Conservation (phyloP, 1,139 yeast genomes). For the Hemisphaericaspora lyxosophila region DNA sequence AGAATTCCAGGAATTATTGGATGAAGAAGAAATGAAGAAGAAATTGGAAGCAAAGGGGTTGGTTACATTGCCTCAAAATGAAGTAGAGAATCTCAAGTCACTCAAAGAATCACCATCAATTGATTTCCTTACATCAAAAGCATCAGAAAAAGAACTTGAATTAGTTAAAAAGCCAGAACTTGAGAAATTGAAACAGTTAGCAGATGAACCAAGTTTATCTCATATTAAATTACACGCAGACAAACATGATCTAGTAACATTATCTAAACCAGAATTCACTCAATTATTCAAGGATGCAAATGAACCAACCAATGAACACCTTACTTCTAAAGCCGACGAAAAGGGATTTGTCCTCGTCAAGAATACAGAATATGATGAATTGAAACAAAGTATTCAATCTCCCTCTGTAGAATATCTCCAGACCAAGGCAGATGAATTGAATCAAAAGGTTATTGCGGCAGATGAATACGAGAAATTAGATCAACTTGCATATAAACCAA, state of each 20-base stretch:
- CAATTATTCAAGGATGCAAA: slow-evolving; percentile 34
- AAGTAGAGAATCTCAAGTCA: slow-evolving; percentile 19
- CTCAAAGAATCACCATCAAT: slow-evolving; percentile 17
- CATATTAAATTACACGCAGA: slow-evolving; percentile 40
- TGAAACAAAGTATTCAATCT: slow-evolving; percentile 13
- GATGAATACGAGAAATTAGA: slow-evolving; percentile 19
- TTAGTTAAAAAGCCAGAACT: slow-evolving; percentile 26
- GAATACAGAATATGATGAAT: slow-evolving; percentile 18
- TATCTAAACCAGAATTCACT: slow-evolving; percentile 36
- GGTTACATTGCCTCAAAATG: slow-evolving; percentile 31
- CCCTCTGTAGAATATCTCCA: slow-evolving; percentile 23
- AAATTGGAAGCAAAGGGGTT: slow-evolving; percentile 33
- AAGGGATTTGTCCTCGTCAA: slow-evolving; percentile 23
- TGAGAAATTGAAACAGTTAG: slow-evolving; percentile 21
- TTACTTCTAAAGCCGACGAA: slow-evolving; percentile 21
- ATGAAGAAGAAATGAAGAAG: slow-evolving; percentile 36
- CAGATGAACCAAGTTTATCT: slow-evolving; percentile 31
- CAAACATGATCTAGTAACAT: slow-evolving; percentile 33
- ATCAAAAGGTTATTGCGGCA: slow-evolving; percentile 15
- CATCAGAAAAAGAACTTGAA: slow-evolving; percentile 7
- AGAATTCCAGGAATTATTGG: slow-evolving; percentile 28
- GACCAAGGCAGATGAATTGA: slow-evolving; percentile 14
- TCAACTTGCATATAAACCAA: slow-evolving; percentile 22
- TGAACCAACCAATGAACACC: slow-evolving; percentile 32
- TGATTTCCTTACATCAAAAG: slow-evolving; percentile 20